Conservation (phyloP, 2,329 filamentous ascomycete genomes). For the Ophiostoma sp. region DNA sequence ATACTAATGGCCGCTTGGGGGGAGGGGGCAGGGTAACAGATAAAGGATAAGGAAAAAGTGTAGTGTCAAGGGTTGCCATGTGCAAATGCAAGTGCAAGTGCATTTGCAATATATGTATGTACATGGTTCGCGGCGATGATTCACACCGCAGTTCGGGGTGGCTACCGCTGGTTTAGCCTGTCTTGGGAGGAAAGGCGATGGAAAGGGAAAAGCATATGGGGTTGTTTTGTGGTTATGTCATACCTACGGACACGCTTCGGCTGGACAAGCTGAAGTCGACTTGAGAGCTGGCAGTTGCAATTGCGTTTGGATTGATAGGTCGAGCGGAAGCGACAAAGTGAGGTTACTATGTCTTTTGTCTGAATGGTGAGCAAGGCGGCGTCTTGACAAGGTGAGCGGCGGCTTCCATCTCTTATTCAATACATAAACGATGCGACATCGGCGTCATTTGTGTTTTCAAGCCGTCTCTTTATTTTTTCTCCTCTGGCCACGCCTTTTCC, state of each 20-base stretch:
- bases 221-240: background rate
- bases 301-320: background rate
- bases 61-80: background rate
- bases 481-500: background rate
- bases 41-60: constrained; percentile 16
- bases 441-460: constrained; percentile 15
- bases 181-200: too few species aligned
- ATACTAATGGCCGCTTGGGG: constrained; percentile 16
- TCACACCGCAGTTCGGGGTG: constrained; percentile 13
- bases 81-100: background rate
- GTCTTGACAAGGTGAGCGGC: background rate
- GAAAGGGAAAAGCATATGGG: too few species aligned
- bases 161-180: constrained; percentile 15
- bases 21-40: constrained; percentile 2
- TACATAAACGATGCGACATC: constrained; percentile 20
- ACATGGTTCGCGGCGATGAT: background rate
- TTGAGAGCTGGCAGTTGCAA: background rate
- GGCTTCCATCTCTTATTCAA: constrained; percentile 19
- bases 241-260: constrained; percentile 21
- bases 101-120: background rate
- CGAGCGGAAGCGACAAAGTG: constrained; percentile 6
- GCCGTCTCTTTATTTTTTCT: background rate
- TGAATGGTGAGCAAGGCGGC: background rate
- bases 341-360: background rate
- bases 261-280: constrained; percentile 3